These are phyloP conservation scores for Microcyclospora tardicrescens DNA, from an alignment of 2,329 filamentous ascomycete species.

Conservation along the genomic window DNA sequence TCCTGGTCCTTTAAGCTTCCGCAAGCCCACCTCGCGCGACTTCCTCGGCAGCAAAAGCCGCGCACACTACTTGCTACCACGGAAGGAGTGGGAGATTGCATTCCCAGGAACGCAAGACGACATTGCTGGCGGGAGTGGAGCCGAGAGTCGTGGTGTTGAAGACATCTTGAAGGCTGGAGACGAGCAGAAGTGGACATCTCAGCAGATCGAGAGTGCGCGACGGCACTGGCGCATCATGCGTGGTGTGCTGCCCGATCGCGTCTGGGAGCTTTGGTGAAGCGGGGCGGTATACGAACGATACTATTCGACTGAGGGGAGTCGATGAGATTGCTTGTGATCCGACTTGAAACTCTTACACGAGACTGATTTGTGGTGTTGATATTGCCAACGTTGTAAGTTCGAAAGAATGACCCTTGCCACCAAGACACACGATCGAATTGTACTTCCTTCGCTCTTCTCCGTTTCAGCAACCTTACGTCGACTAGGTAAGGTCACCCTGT, in stretches of 20 bases:
- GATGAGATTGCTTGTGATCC: too few species aligned
- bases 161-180: conserved; percentile 49
- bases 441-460: too few species aligned
- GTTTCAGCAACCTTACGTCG: too few species aligned
- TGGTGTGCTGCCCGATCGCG: conserved; percentile 56
- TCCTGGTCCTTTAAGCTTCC: conserved; percentile 42
- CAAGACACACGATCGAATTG: too few species aligned
- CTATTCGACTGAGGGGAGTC: too few species aligned
- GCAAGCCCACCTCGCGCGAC: conserved; percentile 51
- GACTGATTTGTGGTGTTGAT: too few species aligned
- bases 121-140: conserved; percentile 21
- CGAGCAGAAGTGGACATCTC: conserved; percentile 53
- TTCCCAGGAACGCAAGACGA: conserved; percentile 10
- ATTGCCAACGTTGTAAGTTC: too few species aligned
- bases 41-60: conserved; percentile 60
- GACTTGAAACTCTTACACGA: too few species aligned
- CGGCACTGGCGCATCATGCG: conserved; percentile 93
- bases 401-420: too few species aligned
- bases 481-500: too few species aligned
- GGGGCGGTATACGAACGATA: too few species aligned
- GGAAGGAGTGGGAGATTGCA: conserved; percentile 50
- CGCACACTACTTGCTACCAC: conserved; percentile 56
- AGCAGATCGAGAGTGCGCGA: conserved; percentile 62
- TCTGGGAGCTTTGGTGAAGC: conserved; percentile 77
- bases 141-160: conserved; percentile 29